Conservation (phyloP, 83 land plant species). For the Thuja plicata region DNA sequence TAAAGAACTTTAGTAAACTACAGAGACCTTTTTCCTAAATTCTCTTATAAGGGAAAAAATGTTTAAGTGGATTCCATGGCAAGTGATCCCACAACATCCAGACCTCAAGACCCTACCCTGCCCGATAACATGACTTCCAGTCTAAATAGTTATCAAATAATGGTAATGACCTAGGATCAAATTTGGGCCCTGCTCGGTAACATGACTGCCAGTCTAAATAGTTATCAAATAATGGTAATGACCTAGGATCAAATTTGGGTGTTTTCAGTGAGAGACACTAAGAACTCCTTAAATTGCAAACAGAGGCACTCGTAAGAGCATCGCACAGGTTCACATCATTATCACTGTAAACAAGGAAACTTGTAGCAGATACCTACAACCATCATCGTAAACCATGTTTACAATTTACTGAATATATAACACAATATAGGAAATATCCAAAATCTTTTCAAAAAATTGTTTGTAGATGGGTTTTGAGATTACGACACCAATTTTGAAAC, state of each 20-base stretch:
- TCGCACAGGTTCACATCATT: not conserved
- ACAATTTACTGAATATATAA: too few species aligned
- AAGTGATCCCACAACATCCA: not conserved
- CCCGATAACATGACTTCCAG: not conserved
- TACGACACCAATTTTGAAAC: too few species aligned
- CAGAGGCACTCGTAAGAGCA: not conserved
- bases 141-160: not conserved
- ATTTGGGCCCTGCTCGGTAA: too few species aligned
- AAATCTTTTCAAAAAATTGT: too few species aligned
- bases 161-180: not conserved
- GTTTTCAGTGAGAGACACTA: not conserved
- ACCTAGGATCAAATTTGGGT: not conserved
- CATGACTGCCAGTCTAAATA: not conserved
- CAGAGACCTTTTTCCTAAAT: not conserved
- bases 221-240: not conserved
- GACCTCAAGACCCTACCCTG: not conserved
- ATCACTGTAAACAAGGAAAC: not conserved
- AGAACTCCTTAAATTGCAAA: not conserved
- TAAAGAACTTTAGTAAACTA: not conserved
- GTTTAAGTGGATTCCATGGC: not conserved
- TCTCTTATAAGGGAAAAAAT: not conserved
- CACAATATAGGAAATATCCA: too few species aligned
- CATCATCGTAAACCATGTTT: too few species aligned
- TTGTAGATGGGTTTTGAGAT: too few species aligned
- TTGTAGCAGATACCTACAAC: too few species aligned